A percentile compares a stretch with the other conserved stretches of the same genome.
phyloP scores from a whole-genome alignment of 208 protist species.

The Leishmania tropica region DNA sequence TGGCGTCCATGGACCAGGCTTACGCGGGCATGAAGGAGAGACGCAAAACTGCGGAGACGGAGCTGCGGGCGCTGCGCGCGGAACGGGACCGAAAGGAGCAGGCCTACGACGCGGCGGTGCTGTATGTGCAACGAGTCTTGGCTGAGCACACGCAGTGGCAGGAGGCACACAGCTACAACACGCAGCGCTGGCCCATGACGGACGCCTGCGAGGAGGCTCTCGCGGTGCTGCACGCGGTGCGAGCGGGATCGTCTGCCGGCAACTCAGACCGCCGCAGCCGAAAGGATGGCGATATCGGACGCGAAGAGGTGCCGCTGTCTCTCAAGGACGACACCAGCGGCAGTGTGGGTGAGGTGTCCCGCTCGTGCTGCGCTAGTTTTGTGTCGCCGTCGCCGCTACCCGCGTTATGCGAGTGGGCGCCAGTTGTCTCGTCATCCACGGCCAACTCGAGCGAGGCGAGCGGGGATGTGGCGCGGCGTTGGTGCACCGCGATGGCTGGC shows the following conservation, averaged over 20 bases:
- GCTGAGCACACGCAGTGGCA: constrained; percentile 75
- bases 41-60: constrained; percentile 50
- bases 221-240: constrained; percentile 25
- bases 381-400: neutral
- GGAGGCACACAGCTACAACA: constrained; percentile 60
- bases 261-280: neutral
- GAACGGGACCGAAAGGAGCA: constrained; percentile 64
- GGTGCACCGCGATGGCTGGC: constrained; percentile 41
- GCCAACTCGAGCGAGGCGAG: constrained; percentile 12
- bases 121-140: constrained; percentile 73
- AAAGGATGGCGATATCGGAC: constrained; percentile 3
- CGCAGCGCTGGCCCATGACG: constrained; percentile 53
- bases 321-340: constrained; percentile 1
- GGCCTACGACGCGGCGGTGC: constrained; percentile 57
- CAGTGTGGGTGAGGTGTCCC: neutral
- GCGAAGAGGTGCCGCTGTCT: neutral
- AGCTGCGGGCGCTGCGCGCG: constrained; percentile 49
- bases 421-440: neutral
- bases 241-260: constrained; percentile 6
- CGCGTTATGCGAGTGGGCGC: constrained; percentile 18
- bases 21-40: constrained; percentile 61
- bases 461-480: constrained; percentile 43
- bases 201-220: constrained; percentile 46
- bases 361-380: neutral
- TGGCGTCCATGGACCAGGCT: constrained; percentile 35